phyloP scores from a whole-genome alignment of 164 flowering plant species.

The Macadamia integrifolia region DNA sequence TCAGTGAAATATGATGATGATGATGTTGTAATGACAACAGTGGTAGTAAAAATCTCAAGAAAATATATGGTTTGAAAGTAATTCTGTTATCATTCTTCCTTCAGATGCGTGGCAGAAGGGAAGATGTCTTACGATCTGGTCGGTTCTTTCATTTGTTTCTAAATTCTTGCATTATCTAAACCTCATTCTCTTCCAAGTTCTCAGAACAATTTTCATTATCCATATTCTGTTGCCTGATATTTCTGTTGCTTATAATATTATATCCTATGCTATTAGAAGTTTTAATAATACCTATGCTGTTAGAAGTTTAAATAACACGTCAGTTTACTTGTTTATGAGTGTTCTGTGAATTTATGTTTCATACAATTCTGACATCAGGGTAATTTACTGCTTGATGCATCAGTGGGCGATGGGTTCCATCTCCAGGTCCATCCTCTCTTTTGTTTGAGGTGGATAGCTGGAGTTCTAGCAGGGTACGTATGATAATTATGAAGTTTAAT shows the following conservation, averaged over 20 bases:
- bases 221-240: background rate
- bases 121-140: background rate
- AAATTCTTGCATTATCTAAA: background rate
- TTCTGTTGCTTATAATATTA: constrained; percentile 3
- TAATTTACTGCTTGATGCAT: constrained; percentile 90
- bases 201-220: background rate
- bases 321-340: constrained; percentile 7
- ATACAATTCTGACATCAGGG: constrained; percentile 82
- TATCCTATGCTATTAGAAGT: background rate
- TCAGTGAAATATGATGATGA: too few relatives aligned
- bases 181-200: background rate
- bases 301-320: background rate
- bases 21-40: too few relatives aligned
- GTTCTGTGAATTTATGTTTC: constrained; percentile 38
- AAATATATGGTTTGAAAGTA: background rate
- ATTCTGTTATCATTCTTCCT: background rate
- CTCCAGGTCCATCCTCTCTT: constrained; percentile 67
- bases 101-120: background rate
- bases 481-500: background rate
- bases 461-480: constrained; percentile 80
- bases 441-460: constrained; percentile 78
- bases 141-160: background rate
- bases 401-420: constrained; percentile 91
- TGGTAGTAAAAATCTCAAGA: background rate
- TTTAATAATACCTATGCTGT: background rate